phyloP scores from a whole-genome alignment of 2,329 filamentous ascomycete species.

The Pseudocercospora fijiensis region DNA sequence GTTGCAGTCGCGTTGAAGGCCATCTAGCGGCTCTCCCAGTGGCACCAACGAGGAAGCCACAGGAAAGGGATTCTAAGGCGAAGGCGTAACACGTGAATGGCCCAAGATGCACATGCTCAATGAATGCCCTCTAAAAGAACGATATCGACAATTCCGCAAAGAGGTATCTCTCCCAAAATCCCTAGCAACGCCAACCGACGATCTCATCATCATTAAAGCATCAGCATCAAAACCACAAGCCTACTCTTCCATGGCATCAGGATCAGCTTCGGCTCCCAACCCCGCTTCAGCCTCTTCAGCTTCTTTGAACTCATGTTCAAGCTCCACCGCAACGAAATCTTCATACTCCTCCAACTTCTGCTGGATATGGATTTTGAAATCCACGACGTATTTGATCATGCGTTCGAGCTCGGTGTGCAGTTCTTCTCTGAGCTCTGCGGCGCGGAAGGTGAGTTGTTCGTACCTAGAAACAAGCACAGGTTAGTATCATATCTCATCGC shows the following conservation, averaged over 20 bases:
- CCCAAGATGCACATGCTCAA: neutral
- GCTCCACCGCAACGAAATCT: slow-evolving; percentile 85
- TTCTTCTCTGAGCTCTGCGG: slow-evolving; percentile 85
- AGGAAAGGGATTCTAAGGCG: too few relatives aligned
- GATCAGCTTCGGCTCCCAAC: slow-evolving; percentile 15
- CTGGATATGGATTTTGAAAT: slow-evolving; percentile 97
- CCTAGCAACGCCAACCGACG: neutral
- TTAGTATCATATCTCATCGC: neutral
- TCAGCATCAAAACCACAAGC: neutral
- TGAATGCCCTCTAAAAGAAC: neutral
- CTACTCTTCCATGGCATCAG: slow-evolving; percentile 22
- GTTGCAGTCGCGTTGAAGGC: too few relatives aligned
- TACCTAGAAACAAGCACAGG: slow-evolving; percentile 60
- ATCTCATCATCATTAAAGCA: slow-evolving; percentile 10
- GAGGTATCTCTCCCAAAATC: slow-evolving; percentile 12
- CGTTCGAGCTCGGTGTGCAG: slow-evolving; percentile 95
- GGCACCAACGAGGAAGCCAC: too few relatives aligned
- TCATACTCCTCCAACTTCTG: slow-evolving; percentile 92
- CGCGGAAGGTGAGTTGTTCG: slow-evolving; percentile 83
- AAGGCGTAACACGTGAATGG: too few relatives aligned
- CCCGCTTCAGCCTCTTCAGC: slow-evolving; percentile 42
- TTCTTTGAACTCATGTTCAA: slow-evolving; percentile 64
- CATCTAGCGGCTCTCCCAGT: too few relatives aligned
- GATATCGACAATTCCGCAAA: neutral
- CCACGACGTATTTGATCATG: slow-evolving; percentile 95